Base-by-base conservation (phyloP, 2,329 filamentous ascomycete species). In the Aspergillus alliaceus region DNA sequence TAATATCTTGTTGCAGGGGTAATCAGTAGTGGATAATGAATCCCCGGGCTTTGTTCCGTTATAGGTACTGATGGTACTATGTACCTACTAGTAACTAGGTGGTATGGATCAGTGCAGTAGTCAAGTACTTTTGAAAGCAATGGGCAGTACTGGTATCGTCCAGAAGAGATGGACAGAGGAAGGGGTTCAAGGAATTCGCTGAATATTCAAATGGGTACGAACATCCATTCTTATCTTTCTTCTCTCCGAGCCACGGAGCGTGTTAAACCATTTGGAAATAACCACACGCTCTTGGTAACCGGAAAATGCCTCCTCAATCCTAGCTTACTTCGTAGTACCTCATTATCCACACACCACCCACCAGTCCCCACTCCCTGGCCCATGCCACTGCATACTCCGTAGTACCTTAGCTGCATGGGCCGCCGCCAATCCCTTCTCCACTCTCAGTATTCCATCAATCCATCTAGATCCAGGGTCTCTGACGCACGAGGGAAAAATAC, bases 381-480 rank as follows among this genome's bases (percentile, higher is more conserved):
- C 64, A 67, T 69, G 66, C 69, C 65, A 69, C 62, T 65, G 57
- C 59, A 54, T 47, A 47, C 25, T 47, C 44, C 18, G 44, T 48
- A 48, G 44, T 48, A 18, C 51, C 53, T 56, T 59, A 64, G 64
- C 63, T 68, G 69, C 70, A 72, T 73, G 68, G 69, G 55, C 70
- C 71, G 66, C 67, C 61, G 65, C 68, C 65, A 71, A 71, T 70
- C 64, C 67, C 57, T 59, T 69, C 68, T 67, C 67, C 65, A 67
- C 70, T 53, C 56, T 58, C 51, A 56, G 59, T 61, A 61, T 65
- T 60, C 60, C 60, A 60, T 66, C 64, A 61, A 58, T 62, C 61
- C 68, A 73, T 75, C 72, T 75, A 75, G 73, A 74, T 75, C 72
- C 67, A 73, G 71, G 72, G 71, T 71, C 68, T 73, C 71, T 74